These are phyloP conservation scores for Exsudoporus frostii DNA, from an alignment of 768 basidiomycete genomes.

Conservation along the genomic window DNA sequence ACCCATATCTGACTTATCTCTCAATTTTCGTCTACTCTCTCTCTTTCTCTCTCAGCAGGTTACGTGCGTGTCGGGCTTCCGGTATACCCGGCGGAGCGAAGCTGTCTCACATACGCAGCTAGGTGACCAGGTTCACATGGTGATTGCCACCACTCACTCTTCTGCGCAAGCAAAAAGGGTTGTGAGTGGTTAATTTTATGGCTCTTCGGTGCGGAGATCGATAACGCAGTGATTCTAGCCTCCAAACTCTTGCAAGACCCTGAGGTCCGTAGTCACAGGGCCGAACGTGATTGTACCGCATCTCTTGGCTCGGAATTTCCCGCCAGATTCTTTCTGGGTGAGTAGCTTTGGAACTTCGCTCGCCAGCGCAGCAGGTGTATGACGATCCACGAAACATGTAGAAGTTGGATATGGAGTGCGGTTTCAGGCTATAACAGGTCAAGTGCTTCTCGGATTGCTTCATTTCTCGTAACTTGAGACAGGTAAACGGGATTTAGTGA, in stretches of 20 bases:
- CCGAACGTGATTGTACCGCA: neutral
- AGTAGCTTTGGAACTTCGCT: neutral
- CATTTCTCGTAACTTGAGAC: neutral
- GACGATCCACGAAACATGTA: neutral
- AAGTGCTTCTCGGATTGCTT: neutral
- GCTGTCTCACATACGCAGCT: neutral
- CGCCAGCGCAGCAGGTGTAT: neutral
- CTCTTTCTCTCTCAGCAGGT: conserved; percentile 7
- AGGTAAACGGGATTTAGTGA: neutral
- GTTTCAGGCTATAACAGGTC: neutral
- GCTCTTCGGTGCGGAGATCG: conserved; percentile 10
- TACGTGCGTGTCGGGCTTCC: conserved; percentile 1
- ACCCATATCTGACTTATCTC: neutral
- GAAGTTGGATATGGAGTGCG: neutral
- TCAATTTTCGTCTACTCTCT: neutral
- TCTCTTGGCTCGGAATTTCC: neutral
- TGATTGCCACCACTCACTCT: conserved; percentile 2
- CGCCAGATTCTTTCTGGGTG: conserved; percentile 1
- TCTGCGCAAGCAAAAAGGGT: conserved; percentile 2
- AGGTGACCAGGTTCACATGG: neutral
- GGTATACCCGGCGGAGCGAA: neutral
- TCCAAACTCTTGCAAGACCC: conserved; percentile 5
- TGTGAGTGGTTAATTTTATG: conserved; percentile 4
- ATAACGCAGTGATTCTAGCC: conserved; percentile 1
- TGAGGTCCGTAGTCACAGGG: conserved; percentile 1